Base-by-base conservation (phyloP, 495 filamentous ascomycete genomes). In the Acidomyces sp. region DNA sequence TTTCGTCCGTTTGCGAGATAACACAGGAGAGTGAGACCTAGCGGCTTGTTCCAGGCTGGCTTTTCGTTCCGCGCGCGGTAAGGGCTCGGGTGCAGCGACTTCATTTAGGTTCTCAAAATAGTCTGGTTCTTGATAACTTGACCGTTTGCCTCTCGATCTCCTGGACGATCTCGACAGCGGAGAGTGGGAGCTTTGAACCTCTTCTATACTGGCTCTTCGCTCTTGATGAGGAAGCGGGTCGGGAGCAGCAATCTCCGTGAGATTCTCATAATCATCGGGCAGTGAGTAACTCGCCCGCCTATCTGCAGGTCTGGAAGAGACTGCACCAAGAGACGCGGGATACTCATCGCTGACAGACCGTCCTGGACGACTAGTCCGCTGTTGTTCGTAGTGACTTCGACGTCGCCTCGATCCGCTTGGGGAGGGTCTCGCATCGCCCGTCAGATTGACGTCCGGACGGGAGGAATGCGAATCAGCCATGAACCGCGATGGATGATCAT, bases 101-200 rank as follows among this genome's bases (percentile, higher is more conserved):
- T 57, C 56, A 22, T 45, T 37, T 17, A 59, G 39, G 18, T 46
- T 41, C 6, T 37, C 9, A 17, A 35, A 54, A 28, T 54, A 37
- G 9, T 1, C 1, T 6, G 46, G 46, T 22, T 51, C 21, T 9
- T 46, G 29, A 26, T 44, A 44, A 22, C 33, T 39, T 2, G 39
- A 15, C 2, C 32, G 54, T 51, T 36, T 56, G 19, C 20, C 38
- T 38, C 36, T 32, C 1, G 29, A 19, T 17, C 27, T 37, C 17
- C n/a, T n/a, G n/a, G n/a, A n/a, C n/a, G n/a, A n/a, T n/a, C n/a
- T n/a, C n/a, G n/a, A n/a, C n/a, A n/a, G n/a, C n/a, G n/a, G n/a
- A n/a, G n/a, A n/a, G n/a, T n/a, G n/a, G n/a, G n/a, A n/a, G n/a
- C n/a, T n/a, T n/a, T n/a, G n/a, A n/a, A n/a, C n/a, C n/a, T n/a